Evolutionary conservation across 1,284 basidiomycete genomes (phyloP), one percentile per base, ranked within the genome.

Genomic region (Papiliotrema terrestris): DNA sequence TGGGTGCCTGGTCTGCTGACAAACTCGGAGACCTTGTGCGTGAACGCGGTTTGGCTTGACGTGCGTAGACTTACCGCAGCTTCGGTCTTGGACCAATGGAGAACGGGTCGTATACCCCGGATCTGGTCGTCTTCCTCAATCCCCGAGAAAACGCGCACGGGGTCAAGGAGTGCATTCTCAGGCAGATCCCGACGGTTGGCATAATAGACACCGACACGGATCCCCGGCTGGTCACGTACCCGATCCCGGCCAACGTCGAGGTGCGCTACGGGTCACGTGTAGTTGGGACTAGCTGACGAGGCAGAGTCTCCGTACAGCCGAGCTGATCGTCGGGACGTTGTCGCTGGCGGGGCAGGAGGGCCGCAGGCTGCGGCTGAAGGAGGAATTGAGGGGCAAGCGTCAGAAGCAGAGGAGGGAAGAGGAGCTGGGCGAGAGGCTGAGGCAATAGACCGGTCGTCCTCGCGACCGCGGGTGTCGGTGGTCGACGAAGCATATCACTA

Each of bases 1-100:
- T 98, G 96, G 96, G 80, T 94, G 54, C 89, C 94, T 1, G 96
- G 96, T 38, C 91, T 90, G 22, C 81, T 98, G 63, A 96, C 95
- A 44, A 98, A 98, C 77, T 85, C 87, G 58, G 80, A 86, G 49
- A 86, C 90, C 45, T 81, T 91, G 75, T 78, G 52, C 63, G 77
- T 75, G 29, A 32, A 32, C 11, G 6, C 5, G 11, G 29, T 39
- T 14, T 6, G 23, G 6, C 38, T 23, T 3, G n/a, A 32, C 15
- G 11, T 29, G 22, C 26, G 9, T 32, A 25, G 17, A 25, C 13
- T 1, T 35, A 26, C 14, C 1, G 9, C 49, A 78, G 76, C 60
- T 91, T 89, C 72, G 84, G 86, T 19, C 76, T 81, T 0, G 80
- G 83, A 23, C 80, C 82, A 39, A 80, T 87, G 52, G 77, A 81